Evolutionary conservation across 2,329 filamentous ascomycete species (phyloP), one percentile per base, ranked within the genome.

Genomic region (Alternaria panax): DNA sequence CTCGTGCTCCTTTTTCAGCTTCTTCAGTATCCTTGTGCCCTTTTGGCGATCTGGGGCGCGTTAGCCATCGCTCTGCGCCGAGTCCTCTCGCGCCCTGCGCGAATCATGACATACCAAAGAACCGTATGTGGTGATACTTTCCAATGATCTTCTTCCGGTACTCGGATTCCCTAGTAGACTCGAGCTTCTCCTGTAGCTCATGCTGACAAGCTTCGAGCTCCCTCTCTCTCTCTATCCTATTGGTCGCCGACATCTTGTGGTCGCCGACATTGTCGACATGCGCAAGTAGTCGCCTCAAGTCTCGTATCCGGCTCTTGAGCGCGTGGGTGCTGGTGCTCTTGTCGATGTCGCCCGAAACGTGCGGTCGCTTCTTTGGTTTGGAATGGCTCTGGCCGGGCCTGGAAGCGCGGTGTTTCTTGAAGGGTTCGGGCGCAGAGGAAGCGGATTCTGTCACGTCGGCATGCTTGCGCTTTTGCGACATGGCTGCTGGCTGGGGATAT

Each of bases 61-160:
- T 62, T 62, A 62, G 59, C 30, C 46, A 28, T 36, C 18, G 9
- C 16, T 25, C 11, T 20, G 7, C 20, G n/a, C 16, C 8, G 6
- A 42, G 16, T 5, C 11, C 66, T 9, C 69, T 38, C 24, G 47
- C 27, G 42, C 18, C 8, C 1, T 22, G 30, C 24, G 18, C 40
- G 14, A 38, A 36, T n/a, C 12, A 28, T 27, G 1, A 70, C 84
- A 51, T 82, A 91, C 91, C 92, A 78, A 94, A 94, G 75, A 95
- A 95, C 27, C 92, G 84, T 51, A 94, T 87, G 86, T 92, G 93
- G 75, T 94, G 91, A 70, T 93, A 95, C 76, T 89, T 90, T 51
- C 83, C 83, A 63, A 93, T 92, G 86, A 93, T 92, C 59, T 87
- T 84, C 66, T 87, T 84, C 72, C 83, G 84, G 79, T 87, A 88